phyloP scores from a whole-genome alignment of 2,329 filamentous ascomycete genomes.

The Aspergillus puulaauensis region DNA sequence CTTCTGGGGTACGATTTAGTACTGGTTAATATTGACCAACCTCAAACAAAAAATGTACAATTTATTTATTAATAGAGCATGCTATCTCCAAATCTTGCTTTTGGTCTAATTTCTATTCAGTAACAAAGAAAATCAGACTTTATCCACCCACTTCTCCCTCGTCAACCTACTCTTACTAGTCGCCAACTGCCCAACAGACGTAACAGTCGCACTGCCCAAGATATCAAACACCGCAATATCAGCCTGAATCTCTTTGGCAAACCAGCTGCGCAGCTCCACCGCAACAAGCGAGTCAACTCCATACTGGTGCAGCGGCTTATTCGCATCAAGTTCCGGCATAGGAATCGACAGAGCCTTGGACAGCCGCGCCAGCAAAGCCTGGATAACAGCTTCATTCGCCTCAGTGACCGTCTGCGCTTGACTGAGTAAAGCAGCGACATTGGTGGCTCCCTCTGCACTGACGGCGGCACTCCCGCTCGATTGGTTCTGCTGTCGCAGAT shows the following conservation, averaged over 20 bases:
- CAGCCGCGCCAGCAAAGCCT: background rate
- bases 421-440: background rate
- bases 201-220: background rate
- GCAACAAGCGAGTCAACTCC: conserved; percentile 3
- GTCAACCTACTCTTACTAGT: background rate
- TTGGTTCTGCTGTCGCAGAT: background rate
- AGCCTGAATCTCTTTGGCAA: background rate
- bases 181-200: background rate
- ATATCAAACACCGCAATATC: conserved; percentile 7
- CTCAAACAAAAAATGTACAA: conserved; percentile 13
- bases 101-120: no score
- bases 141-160: background rate
- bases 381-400: background rate
- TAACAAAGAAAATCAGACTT: background rate
- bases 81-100: background rate
- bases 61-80: background rate
- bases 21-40: conserved; percentile 10
- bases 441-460: background rate
- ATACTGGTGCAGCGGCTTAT: background rate
- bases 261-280: conserved; percentile 8
- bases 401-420: background rate
- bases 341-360: background rate
- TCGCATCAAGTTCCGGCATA: background rate
- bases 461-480: background rate
- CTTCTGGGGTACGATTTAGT: conserved; percentile 11